These are phyloP conservation scores for Leishmania turanica DNA, from an alignment of 208 protist genomes.

Conservation along the genomic window DNA sequence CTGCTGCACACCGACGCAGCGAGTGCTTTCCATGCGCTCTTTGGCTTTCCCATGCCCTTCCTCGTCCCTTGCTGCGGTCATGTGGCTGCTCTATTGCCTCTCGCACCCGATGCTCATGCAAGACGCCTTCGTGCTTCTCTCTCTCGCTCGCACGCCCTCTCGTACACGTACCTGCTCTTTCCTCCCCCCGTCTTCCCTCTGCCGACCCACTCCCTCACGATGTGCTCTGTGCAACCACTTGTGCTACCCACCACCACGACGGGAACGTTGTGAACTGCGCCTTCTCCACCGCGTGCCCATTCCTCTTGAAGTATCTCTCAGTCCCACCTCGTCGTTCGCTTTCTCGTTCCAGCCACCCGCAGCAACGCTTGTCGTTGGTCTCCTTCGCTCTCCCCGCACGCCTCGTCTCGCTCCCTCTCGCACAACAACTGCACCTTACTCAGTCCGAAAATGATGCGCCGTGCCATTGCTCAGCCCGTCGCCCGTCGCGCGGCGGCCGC, in stretches of 20 bases:
- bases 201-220: neutral
- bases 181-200: neutral
- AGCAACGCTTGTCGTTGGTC: neutral
- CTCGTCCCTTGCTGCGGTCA: neutral
- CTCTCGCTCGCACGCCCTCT: neutral
- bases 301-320: neutral
- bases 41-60: neutral
- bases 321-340: neutral
- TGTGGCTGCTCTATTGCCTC: neutral
- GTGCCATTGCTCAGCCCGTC: constrained; percentile 50
- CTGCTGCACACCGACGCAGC: neutral
- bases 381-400: neutral
- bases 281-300: neutral
- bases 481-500: constrained; percentile 47
- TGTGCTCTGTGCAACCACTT: neutral
- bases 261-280: neutral
- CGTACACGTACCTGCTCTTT: neutral
- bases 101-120: neutral
- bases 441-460: constrained; percentile 75
- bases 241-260: neutral
- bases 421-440: neutral
- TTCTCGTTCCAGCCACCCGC: neutral
- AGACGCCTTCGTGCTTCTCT: neutral
- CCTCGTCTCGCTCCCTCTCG: neutral
- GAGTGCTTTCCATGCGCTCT: neutral